A percentile compares a stretch with the other conserved stretches of the same genome.
Conservation (phyloP, 139 green algal genomes). For the Pseudopediastrum boryanum region DNA sequence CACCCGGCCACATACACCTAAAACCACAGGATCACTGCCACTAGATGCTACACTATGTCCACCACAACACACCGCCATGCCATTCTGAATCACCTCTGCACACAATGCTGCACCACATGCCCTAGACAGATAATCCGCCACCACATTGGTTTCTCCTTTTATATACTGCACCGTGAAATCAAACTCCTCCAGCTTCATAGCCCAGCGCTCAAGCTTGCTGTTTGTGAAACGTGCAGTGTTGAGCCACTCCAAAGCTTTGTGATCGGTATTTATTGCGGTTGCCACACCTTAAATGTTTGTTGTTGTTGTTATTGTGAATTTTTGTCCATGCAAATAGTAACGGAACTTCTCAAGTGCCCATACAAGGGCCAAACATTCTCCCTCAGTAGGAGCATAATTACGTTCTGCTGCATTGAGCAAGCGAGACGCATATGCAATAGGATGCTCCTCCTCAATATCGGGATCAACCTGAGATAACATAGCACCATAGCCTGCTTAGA, state of each 20-base stretch:
- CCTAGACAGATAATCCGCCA: conserved; percentile 33
- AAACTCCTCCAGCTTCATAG: conserved; percentile 33
- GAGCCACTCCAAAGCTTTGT: conserved; percentile 32
- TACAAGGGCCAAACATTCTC: conserved; percentile 35
- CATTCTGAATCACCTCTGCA: not conserved
- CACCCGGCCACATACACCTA: conserved; percentile 24
- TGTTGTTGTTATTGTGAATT: no score
- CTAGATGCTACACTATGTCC: not conserved
- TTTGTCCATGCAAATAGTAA: conserved; percentile 27
- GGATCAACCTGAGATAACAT: conserved; percentile 21
- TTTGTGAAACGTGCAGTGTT: conserved; percentile 29
- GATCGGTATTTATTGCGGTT: conserved; percentile 34
- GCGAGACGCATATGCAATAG: conserved; percentile 23
- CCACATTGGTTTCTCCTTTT: conserved; percentile 21
- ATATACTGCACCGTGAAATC: conserved; percentile 37
- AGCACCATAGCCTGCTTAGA: conserved; percentile 30
- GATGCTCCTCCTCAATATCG: conserved; percentile 15
- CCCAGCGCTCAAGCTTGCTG: conserved; percentile 34
- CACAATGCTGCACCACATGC: not conserved
- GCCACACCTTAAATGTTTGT: no score
- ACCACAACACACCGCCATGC: not conserved
- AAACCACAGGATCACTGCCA: no score
- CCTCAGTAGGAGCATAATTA: conserved; percentile 34
- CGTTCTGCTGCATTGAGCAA: conserved; percentile 13
- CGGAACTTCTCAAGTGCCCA: conserved; percentile 36